These are phyloP conservation scores for Termitomyces sp. DNA, from an alignment of 768 basidiomycete genomes.

Conservation along the genomic window DNA sequence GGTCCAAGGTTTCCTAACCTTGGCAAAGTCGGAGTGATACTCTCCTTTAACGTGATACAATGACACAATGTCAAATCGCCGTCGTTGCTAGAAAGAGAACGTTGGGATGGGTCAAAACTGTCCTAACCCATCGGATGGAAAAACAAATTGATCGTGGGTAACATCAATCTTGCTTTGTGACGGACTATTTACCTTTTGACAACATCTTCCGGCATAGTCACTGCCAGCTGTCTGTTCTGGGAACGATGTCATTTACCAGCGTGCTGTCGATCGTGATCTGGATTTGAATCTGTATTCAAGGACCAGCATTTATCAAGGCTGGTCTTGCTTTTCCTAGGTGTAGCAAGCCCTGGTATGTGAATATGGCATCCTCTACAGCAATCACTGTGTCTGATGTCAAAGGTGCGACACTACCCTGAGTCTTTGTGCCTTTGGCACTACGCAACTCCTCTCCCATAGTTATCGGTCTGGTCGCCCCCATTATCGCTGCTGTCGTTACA, in stretches of 20 bases:
- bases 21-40: no score
- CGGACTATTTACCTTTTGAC: no score
- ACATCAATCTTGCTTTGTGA: no score
- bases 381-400: neutral
- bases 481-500: neutral
- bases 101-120: no score
- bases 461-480: neutral
- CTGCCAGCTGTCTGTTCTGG: neutral
- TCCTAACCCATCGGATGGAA: no score
- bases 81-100: no score
- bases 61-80: no score
- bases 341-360: neutral
- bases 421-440: neutral
- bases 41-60: no score
- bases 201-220: neutral
- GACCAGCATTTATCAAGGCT: neutral
- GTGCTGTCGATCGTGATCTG: neutral
- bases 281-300: neutral
- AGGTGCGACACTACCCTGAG: neutral
- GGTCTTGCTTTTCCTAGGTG: neutral
- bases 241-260: neutral
- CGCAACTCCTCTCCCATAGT: neutral
- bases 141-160: neutral
- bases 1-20: no score
- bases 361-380: neutral